Conservation (phyloP, 2,329 filamentous ascomycete genomes). For the Talaromyces sp. region DNA sequence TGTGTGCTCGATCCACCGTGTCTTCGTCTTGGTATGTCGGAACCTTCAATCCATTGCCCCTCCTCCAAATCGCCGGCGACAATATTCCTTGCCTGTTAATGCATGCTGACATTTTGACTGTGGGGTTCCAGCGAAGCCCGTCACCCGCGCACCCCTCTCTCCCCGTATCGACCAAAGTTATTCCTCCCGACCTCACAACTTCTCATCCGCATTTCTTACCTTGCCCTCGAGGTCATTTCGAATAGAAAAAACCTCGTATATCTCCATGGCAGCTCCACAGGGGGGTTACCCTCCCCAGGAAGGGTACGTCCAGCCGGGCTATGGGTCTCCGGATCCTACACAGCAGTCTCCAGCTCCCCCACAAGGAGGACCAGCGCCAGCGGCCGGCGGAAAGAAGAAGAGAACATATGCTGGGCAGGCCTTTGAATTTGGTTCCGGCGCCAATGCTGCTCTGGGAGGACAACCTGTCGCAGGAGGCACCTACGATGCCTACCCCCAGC, state of each 20-base stretch:
- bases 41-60: background rate
- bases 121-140: constrained; percentile 30
- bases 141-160: constrained; percentile 19
- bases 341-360: constrained; percentile 35
- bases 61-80: too few relatives aligned
- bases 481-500: constrained; percentile 64
- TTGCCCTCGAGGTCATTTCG: constrained; percentile 2
- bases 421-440: constrained; percentile 87
- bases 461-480: constrained; percentile 57
- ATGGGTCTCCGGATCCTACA: constrained; percentile 44
- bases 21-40: constrained; percentile 10
- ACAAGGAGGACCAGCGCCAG: constrained; percentile 30
- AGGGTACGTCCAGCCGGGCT: constrained; percentile 49
- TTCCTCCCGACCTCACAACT: constrained; percentile 9
- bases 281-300: constrained; percentile 55
- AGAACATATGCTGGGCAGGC: constrained; percentile 91
- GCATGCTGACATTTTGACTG: constrained; percentile 21
- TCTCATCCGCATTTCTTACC: constrained; percentile 3
- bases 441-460: constrained; percentile 68
- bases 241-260: constrained; percentile 9
- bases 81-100: constrained; percentile 2
- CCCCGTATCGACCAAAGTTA: constrained; percentile 17
- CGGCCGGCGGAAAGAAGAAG: constrained; percentile 68
- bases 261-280: constrained; percentile 55
- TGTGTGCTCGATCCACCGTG: constrained; percentile 15